A percentile compares a stretch with the other conserved stretches of the same genome.
Evolutionary conservation across 441 rosid species (phyloP).

Genomic region (Capsella rubella): DNA sequence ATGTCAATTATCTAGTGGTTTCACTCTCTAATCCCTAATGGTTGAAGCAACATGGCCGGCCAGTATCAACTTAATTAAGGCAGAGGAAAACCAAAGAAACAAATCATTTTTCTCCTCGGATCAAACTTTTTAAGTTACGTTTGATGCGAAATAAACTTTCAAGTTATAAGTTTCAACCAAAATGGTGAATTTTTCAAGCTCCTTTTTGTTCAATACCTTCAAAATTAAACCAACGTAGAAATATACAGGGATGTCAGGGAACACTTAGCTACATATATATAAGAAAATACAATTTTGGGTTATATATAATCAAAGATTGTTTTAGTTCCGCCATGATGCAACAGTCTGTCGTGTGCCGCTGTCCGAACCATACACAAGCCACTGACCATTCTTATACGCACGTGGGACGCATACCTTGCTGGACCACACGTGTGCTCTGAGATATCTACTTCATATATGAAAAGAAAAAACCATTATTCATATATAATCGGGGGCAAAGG

Average conservation of each 20-base stretch:
- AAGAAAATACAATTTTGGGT: neutral
- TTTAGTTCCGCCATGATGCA: constrained; percentile 25
- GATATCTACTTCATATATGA: neutral
- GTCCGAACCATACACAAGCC: constrained; percentile 35
- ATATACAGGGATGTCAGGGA: no score
- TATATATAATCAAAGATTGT: constrained; percentile 1
- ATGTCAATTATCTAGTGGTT: neutral
- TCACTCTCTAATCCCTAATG: neutral
- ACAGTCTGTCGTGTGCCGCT: constrained; percentile 36
- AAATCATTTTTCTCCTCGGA: neutral
- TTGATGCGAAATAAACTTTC: neutral
- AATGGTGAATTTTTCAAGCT: neutral
- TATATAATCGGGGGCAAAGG: neutral
- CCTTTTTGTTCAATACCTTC: neutral
- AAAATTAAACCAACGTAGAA: neutral
- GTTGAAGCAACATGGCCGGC: neutral
- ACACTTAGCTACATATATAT: neutral
- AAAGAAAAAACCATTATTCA: neutral
- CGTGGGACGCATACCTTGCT: constrained; percentile 39
- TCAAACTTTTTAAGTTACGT: neutral
- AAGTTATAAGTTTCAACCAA: neutral
- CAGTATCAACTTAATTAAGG: neutral
- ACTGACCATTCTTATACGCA: constrained; percentile 42
- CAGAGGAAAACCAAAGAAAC: no score
- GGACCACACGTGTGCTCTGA: constrained; percentile 43